Evolutionary conservation across 805 yeast genomes (phyloP).

Genomic region (Zygosaccharomyces bailii): DNA sequence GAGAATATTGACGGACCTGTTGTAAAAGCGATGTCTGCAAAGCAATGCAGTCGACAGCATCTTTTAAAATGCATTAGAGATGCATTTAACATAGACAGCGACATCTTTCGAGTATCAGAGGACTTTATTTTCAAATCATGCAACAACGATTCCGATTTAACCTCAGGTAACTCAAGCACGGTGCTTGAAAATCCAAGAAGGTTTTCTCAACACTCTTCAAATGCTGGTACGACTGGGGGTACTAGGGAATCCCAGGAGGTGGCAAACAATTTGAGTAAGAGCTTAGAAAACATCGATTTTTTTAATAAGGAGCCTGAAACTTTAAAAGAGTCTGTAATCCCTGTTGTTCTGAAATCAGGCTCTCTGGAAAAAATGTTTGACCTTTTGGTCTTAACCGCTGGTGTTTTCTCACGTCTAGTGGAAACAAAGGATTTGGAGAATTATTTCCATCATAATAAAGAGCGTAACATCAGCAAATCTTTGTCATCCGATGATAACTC

Average conservation of each 20-base stretch:
- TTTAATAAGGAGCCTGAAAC: constrained; percentile 36
- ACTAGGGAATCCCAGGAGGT: constrained; percentile 27
- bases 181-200: constrained; percentile 47
- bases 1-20: constrained; percentile 42
- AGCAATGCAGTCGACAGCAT: constrained; percentile 42
- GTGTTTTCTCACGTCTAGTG: constrained; percentile 49
- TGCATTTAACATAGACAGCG: constrained; percentile 57
- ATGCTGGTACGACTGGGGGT: constrained; percentile 9
- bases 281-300: constrained; percentile 33
- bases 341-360: constrained; percentile 62
- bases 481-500: constrained; percentile 3
- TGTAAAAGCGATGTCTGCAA: constrained; percentile 24
- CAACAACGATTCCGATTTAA: constrained; percentile 34
- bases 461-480: constrained; percentile 9
- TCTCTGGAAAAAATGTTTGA: constrained; percentile 75
- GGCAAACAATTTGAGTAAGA: constrained; percentile 22
- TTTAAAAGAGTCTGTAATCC: constrained; percentile 36
- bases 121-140: constrained; percentile 59
- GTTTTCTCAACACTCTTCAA: constrained; percentile 36
- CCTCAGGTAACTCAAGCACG: constrained; percentile 45
- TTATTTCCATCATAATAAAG: constrained; percentile 36
- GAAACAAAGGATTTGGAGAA: constrained; percentile 42
- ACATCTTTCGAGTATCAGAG: constrained; percentile 51
- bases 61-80: constrained; percentile 58
- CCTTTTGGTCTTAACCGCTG: constrained; percentile 67